These are phyloP conservation scores for Mycena crocata DNA, from an alignment of 768 basidiomycete genomes.

Conservation along the genomic window DNA sequence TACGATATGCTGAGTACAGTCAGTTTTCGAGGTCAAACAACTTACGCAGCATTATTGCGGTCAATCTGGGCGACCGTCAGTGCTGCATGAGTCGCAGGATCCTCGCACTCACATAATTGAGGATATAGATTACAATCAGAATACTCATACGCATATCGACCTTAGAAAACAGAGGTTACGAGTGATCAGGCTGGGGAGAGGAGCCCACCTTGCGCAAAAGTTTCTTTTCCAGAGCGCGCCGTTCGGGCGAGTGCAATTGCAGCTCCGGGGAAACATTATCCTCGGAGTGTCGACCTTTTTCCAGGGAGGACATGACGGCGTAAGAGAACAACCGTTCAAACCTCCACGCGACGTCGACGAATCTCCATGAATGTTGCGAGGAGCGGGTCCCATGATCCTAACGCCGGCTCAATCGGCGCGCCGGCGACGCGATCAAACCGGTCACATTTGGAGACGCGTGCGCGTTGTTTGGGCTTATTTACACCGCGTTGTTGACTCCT, in stretches of 20 bases:
- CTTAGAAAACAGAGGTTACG: no score
- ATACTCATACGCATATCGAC: conserved; percentile 69
- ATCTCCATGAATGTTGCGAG: background rate
- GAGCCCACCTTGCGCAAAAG: conserved; percentile 66
- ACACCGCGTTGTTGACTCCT: background rate
- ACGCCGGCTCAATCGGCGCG: background rate
- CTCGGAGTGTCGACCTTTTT: conserved; percentile 30
- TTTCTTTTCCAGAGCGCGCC: conserved; percentile 61
- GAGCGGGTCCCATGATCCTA: conserved; percentile 11
- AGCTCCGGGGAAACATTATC: background rate
- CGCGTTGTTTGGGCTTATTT: background rate
- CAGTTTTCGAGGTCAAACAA: background rate
- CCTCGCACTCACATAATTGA: conserved; percentile 57
- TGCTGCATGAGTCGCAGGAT: no score
- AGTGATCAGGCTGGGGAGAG: no score
- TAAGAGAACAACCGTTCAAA: background rate
- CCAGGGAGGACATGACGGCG: conserved; percentile 20
- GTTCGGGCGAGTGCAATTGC: conserved; percentile 30
- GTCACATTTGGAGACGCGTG: background rate
- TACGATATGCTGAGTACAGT: conserved; percentile 37
- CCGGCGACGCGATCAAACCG: background rate
- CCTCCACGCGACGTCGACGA: background rate
- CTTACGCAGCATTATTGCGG: conserved; percentile 78
- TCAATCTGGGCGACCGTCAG: conserved; percentile 77
- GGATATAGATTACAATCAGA: conserved; percentile 62